These are phyloP conservation scores for Cystofilobasidium ferigula DNA, from an alignment of 768 basidiomycete species.

Conservation along the genomic window DNA sequence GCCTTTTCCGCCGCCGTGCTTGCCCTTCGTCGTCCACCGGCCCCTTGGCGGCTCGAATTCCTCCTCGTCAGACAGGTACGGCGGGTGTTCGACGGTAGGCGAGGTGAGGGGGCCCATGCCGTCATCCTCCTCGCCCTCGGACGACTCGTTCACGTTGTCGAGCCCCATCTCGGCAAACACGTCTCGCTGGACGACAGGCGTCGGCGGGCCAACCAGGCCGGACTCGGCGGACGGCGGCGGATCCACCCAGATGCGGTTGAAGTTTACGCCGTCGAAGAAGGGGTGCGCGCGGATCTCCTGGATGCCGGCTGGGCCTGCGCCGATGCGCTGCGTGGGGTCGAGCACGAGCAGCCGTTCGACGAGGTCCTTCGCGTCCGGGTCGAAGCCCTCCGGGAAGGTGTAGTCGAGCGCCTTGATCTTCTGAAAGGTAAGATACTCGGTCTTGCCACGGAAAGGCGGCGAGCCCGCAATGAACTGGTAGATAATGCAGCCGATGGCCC, in stretches of 20 bases:
- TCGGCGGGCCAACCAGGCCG: slow-evolving; percentile 22
- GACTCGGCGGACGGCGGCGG: slow-evolving; percentile 12
- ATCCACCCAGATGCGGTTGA: slow-evolving; percentile 5
- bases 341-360: slow-evolving; percentile 62
- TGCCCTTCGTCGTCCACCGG: not conserved
- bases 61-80: slow-evolving; percentile 1
- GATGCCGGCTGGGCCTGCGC: slow-evolving; percentile 7
- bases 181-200: slow-evolving; percentile 1
- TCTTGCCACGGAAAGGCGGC: slow-evolving; percentile 77
- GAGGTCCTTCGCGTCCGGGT: slow-evolving; percentile 66
- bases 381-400: slow-evolving; percentile 74
- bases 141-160: slow-evolving; percentile 6
- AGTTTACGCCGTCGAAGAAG: slow-evolving; percentile 17
- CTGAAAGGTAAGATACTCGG: slow-evolving; percentile 89
- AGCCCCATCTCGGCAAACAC: slow-evolving; percentile 18
- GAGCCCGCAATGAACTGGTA: slow-evolving; percentile 86
- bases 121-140: slow-evolving; percentile 7
- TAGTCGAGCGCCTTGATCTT: slow-evolving; percentile 84
- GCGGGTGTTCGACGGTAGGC: not conserved
- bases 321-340: slow-evolving; percentile 20
- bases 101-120: not conserved
- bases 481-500: slow-evolving; percentile 88
- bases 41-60: slow-evolving; percentile 17
- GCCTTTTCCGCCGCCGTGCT: slow-evolving; percentile 4
- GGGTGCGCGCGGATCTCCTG: slow-evolving; percentile 18